Percentiles rank a stretch among this genome's conserved stretches.
Evolutionary conservation across 1,139 yeast genomes (phyloP).

Genomic region (Arxiozyma slooffiae): DNA sequence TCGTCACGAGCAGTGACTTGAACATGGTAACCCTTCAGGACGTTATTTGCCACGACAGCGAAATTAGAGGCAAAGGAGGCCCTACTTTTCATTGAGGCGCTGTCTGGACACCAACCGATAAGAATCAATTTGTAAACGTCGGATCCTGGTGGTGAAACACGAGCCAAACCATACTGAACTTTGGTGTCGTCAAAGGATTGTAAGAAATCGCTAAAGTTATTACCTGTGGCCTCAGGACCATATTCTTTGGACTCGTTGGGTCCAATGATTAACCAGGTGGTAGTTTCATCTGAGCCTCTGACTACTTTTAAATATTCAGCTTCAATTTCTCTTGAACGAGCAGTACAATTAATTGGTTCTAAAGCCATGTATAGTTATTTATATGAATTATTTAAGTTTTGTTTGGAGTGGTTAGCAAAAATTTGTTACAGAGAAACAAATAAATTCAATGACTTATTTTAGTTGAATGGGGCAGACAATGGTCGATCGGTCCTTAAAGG

Average conservation of each 20-base stretch:
- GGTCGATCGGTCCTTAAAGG: neutral
- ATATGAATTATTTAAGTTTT: neutral
- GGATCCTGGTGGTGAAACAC: conserved; percentile 82
- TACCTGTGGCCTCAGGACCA: conserved; percentile 48
- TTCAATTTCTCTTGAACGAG: conserved; percentile 53
- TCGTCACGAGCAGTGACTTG: conserved; percentile 93
- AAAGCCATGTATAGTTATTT: conserved; percentile 23
- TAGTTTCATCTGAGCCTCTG: conserved; percentile 43
- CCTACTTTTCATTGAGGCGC: conserved; percentile 65
- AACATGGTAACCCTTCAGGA: conserved; percentile 77
- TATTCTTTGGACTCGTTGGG: conserved; percentile 51
- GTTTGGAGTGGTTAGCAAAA: neutral
- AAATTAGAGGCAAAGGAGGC: conserved; percentile 68
- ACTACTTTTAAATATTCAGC: conserved; percentile 55
- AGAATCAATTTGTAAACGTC: conserved; percentile 76
- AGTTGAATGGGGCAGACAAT: neutral
- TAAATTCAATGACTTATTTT: too few relatives aligned
- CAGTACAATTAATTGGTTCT: conserved; percentile 33
- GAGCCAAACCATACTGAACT: conserved; percentile 83
- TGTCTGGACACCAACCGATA: conserved; percentile 91
- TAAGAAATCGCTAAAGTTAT: conserved; percentile 65
- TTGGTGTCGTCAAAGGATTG: conserved; percentile 77
- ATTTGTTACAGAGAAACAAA: neutral
- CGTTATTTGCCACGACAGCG: conserved; percentile 55
- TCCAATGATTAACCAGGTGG: conserved; percentile 54